phyloP scores from a whole-genome alignment of 768 basidiomycete genomes.

The Clitopilus passeckerianus region DNA sequence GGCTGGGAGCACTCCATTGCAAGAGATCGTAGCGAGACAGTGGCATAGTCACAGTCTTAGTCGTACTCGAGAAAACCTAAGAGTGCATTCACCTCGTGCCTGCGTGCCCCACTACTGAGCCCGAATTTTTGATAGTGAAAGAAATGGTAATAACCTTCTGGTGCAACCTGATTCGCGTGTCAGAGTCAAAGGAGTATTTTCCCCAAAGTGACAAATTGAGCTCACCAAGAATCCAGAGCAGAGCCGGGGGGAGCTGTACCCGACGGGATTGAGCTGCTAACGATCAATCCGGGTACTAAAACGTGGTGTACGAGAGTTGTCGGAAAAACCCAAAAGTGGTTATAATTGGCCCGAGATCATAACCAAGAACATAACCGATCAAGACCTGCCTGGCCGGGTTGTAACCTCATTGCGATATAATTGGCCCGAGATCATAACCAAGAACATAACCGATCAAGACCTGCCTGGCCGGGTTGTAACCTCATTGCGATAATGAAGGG shows the following conservation, averaged over 20 bases:
- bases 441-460: too few species aligned
- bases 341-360: too few species aligned
- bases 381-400: too few species aligned
- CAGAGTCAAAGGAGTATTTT: neutral
- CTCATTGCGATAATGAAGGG: too few species aligned
- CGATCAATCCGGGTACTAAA: slow-evolving; percentile 39
- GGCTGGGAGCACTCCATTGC: slow-evolving; percentile 47
- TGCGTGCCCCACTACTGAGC: slow-evolving; percentile 47
- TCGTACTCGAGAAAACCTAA: neutral
- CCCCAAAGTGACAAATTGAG: neutral
- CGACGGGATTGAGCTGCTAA: slow-evolving; percentile 34
- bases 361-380: too few species aligned
- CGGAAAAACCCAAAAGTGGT: too few species aligned
- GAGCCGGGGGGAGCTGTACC: slow-evolving; percentile 43
- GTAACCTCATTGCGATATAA: too few species aligned
- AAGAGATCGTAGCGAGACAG: slow-evolving; percentile 49
- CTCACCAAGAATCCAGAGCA: slow-evolving; percentile 46
- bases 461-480: too few species aligned
- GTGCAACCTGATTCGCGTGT: slow-evolving; percentile 35
- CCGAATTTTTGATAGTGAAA: slow-evolving; percentile 51
- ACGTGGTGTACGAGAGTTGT: slow-evolving; percentile 59
- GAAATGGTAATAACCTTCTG: slow-evolving; percentile 44
- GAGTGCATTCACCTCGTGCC: slow-evolving; percentile 45
- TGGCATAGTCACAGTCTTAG: slow-evolving; percentile 35
- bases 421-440: too few species aligned